Conservation (phyloP, 306 rosid species). For the Acacia crassicarpa region DNA sequence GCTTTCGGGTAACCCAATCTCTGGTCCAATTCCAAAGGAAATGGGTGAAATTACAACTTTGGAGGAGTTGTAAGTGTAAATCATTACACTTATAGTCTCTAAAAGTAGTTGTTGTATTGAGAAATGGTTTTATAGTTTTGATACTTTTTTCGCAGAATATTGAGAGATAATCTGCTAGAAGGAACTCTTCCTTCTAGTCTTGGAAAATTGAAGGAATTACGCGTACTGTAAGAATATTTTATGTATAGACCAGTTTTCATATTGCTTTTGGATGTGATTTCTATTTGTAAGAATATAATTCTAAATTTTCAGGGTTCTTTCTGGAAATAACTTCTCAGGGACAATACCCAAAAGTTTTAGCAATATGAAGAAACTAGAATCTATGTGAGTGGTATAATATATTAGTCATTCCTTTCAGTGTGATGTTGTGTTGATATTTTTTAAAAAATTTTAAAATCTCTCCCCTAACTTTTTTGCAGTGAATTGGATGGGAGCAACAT, state of each 20-base stretch:
- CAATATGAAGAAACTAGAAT: slow-evolving; percentile 52
- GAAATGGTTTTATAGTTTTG: too few relatives aligned
- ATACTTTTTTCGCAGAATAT: slow-evolving; percentile 34
- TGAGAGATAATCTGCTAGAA: slow-evolving; percentile 56
- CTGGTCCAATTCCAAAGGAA: slow-evolving; percentile 49
- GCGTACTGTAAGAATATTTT: slow-evolving; percentile 40
- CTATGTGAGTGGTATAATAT: slow-evolving; percentile 54
- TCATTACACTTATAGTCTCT: too few relatives aligned
- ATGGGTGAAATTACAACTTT: slow-evolving; percentile 48
- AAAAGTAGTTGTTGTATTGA: too few relatives aligned
- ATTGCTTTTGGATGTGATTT: not conserved
- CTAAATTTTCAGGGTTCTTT: slow-evolving; percentile 47
- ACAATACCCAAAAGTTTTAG: slow-evolving; percentile 58
- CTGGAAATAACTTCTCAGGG: slow-evolving; percentile 67
- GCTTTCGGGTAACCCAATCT: slow-evolving; percentile 42
- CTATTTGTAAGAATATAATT: not conserved
- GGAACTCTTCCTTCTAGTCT: slow-evolving; percentile 65
- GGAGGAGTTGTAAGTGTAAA: slow-evolving; percentile 41
- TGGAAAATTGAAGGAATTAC: slow-evolving; percentile 57
- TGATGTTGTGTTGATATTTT: not conserved
- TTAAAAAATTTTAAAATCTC: not conserved
- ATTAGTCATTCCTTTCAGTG: too few relatives aligned
- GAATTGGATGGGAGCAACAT: slow-evolving; percentile 64
- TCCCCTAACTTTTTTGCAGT: slow-evolving; percentile 46
- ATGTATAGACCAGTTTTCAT: not conserved